Conservation (phyloP, 352 stramenopile species). For the Phytophthora cactorum region DNA sequence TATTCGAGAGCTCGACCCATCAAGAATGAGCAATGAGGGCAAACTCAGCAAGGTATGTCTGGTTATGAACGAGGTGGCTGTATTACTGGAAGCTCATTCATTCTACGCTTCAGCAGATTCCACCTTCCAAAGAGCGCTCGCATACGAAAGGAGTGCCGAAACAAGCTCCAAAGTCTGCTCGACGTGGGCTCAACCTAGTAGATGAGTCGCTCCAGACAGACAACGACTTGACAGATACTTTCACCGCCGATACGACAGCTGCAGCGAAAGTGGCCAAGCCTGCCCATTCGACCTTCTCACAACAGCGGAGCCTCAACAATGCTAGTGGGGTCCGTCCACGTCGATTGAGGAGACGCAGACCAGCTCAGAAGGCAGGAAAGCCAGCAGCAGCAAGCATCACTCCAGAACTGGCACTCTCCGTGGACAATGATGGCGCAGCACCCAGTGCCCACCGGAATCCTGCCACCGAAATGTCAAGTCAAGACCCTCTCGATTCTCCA, state of each 20-base stretch:
- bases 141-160: slow-evolving; percentile 16
- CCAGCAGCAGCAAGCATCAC: slow-evolving; percentile 2
- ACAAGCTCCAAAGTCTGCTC: slow-evolving; percentile 28
- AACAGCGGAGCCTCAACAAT: neutral
- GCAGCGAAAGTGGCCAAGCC: neutral
- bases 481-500: slow-evolving; percentile 27
- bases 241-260: slow-evolving; percentile 5
- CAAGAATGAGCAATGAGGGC: slow-evolving; percentile 6
- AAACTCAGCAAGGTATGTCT: slow-evolving; percentile 21
- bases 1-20: slow-evolving; percentile 2
- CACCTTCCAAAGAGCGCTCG: slow-evolving; percentile 5
- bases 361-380: slow-evolving; percentile 34
- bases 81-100: slow-evolving; percentile 3
- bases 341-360: slow-evolving; percentile 35
- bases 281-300: neutral
- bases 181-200: slow-evolving; percentile 25
- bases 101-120: slow-evolving; percentile 10
- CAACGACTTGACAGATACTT: slow-evolving; percentile 24
- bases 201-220: slow-evolving; percentile 25
- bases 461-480: slow-evolving; percentile 9
- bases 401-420: neutral
- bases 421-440: neutral
- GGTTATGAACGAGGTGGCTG: neutral
- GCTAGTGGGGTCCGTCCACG: slow-evolving; percentile 9
- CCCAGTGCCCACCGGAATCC: slow-evolving; percentile 8